Percentiles rank a stretch among this genome's conserved stretches.
phyloP scores from a whole-genome alignment of 2,329 filamentous ascomycete species.

The Arthroderma uncinatum region DNA sequence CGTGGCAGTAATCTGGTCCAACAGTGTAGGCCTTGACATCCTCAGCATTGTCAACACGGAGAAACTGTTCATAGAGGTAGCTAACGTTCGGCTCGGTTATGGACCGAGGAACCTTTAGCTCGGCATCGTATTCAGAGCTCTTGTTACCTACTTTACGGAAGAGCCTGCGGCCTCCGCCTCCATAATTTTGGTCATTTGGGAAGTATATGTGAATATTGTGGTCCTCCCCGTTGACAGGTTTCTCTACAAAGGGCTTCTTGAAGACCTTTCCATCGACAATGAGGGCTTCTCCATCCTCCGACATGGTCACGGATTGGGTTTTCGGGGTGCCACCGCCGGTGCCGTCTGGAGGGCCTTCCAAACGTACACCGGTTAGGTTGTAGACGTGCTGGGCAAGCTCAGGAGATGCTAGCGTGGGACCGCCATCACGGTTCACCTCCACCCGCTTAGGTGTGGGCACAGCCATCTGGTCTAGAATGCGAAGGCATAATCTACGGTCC shows the following conservation, averaged over 20 bases:
- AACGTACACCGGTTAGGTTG: slow-evolving; percentile 63
- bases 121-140: slow-evolving; percentile 83
- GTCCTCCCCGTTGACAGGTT: slow-evolving; percentile 94
- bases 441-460: slow-evolving; percentile 81
- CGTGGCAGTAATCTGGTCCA: slow-evolving; percentile 83
- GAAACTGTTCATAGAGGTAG: slow-evolving; percentile 95
- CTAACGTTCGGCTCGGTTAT: slow-evolving; percentile 71
- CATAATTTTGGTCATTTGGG: slow-evolving; percentile 58
- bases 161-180: slow-evolving; percentile 79
- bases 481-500: slow-evolving; percentile 84
- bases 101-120: slow-evolving; percentile 63
- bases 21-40: slow-evolving; percentile 99
- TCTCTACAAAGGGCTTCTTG: slow-evolving; percentile 93
- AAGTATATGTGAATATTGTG: slow-evolving; percentile 99
- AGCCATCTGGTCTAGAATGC: slow-evolving; percentile 74
- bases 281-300: slow-evolving; percentile 82
- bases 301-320: slow-evolving; percentile 63
- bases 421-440: slow-evolving; percentile 87
- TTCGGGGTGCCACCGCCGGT: slow-evolving; percentile 46
- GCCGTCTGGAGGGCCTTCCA: slow-evolving; percentile 60
- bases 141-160: slow-evolving; percentile 99
- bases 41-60: slow-evolving; percentile 91
- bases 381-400: slow-evolving; percentile 73
- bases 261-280: slow-evolving; percentile 73
- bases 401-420: slow-evolving; percentile 63